These are phyloP conservation scores for Candida smagusa DNA, from an alignment of 1,139 yeast genomes.

Conservation along the genomic window DNA sequence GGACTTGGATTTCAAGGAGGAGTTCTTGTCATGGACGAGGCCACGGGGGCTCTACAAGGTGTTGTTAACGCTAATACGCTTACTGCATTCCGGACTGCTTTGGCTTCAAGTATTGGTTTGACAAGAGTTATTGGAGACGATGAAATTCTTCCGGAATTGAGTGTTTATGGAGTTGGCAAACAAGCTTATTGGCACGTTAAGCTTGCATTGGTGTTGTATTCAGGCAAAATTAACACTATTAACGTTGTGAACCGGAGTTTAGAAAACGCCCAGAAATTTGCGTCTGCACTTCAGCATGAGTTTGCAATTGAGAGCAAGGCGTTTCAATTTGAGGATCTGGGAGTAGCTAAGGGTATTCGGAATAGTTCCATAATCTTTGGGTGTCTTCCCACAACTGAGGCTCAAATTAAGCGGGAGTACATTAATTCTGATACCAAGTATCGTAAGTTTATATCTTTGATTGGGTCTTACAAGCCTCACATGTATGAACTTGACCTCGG, in stretches of 20 bases:
- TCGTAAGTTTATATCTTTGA: slow-evolving; percentile 50
- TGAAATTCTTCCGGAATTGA: slow-evolving; percentile 22
- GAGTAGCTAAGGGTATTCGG: slow-evolving; percentile 17
- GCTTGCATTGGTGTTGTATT: slow-evolving; percentile 42
- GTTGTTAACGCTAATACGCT: slow-evolving; percentile 56
- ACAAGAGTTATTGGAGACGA: slow-evolving; percentile 25
- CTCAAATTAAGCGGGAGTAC: slow-evolving; percentile 37
- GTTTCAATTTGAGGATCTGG: slow-evolving; percentile 15
- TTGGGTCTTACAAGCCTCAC: slow-evolving; percentile 68
- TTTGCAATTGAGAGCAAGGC: slow-evolving; percentile 22
- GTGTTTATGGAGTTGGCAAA: slow-evolving; percentile 63
- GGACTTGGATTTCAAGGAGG: slow-evolving; percentile 52
- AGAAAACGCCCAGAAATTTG: slow-evolving; percentile 36
- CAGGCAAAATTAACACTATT: slow-evolving; percentile 31
- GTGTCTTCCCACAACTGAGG: slow-evolving; percentile 55
- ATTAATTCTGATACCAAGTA: slow-evolving; percentile 26
- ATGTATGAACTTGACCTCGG: slow-evolving; percentile 61
- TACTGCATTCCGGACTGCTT: slow-evolving; percentile 69
- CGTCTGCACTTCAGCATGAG: slow-evolving; percentile 20
- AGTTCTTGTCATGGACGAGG: slow-evolving; percentile 48
- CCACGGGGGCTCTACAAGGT: slow-evolving; percentile 50
- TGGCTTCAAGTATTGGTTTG: slow-evolving; percentile 52
- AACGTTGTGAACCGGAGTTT: slow-evolving; percentile 47
- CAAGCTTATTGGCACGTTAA: slow-evolving; percentile 67
- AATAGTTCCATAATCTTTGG: slow-evolving; percentile 50